Base-by-base conservation (phyloP, 148 eudicot species). In the Pouteria glomerata region DNA sequence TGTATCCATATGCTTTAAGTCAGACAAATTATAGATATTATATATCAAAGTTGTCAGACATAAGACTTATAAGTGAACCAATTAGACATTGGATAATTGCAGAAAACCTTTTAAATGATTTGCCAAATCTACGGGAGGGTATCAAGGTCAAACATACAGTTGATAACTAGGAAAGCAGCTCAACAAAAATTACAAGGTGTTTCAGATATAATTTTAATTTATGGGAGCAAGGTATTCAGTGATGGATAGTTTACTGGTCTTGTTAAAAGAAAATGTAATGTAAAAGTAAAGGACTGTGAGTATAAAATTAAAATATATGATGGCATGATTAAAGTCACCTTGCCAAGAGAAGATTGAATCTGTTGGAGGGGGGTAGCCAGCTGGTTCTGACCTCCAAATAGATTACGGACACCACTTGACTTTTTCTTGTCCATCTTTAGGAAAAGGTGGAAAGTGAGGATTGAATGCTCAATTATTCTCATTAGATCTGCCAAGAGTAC, bases 371-470 rank as follows among this genome's bases (percentile, higher is more conserved):
- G 91, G 13, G 90, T 86, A 66, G 82, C 77, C 77, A 82, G n/a
- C n/a, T n/a, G 70, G 75, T 85, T 88, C 78, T 91, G 93, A 68
- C 88, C 84, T 66, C 90, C 90, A 80, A 89, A 89, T 47, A 83
- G 72, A 77, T 85, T 83, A 61, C 85, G 88, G 35, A 82, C 89
- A 41, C 86, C 86, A 52, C 76, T 76, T 41, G 81, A 51, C 78
- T 86, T 95, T 67, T 86, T 91, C 92, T 95, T 91, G 84, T 95
- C 99, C 82, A 50, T 79, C 84, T 88, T 90, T 77, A 90, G 65
- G 77, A 95, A 95, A 59, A 77, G 65, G 72, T 81, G 84, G 77
- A 89, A 95, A 65, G 90, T 85, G 67, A 91, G 76, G 82, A 95
- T 92, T 27, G 92, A 89, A 74, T 77, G 69, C 77, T 95, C 84